phyloP scores from a whole-genome alignment of 345 rosid genomes.

The Populus ilicifolia region DNA sequence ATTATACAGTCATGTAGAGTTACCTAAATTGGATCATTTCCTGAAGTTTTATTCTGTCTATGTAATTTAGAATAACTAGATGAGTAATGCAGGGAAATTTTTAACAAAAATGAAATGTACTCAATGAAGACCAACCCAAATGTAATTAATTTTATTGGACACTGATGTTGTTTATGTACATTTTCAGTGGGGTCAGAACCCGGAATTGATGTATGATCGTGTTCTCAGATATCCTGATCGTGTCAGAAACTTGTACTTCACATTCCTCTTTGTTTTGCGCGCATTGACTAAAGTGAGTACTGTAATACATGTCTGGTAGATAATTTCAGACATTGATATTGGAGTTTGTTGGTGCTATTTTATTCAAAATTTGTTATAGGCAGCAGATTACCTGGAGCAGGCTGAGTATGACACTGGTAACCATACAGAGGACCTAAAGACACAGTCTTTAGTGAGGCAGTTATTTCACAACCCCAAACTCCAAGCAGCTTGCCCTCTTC shows the following conservation, averaged over 20 bases:
- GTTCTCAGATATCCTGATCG: conserved; percentile 82
- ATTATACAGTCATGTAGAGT: background rate
- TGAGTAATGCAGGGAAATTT: background rate
- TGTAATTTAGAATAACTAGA: background rate
- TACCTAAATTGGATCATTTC: background rate
- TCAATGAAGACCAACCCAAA: background rate
- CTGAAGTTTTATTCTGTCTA: background rate
- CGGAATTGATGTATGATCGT: conserved; percentile 69
- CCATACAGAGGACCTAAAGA: conserved; percentile 70
- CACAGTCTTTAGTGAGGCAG: conserved; percentile 71
- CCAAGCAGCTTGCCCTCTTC: conserved; percentile 89
- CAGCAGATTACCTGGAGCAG: conserved; percentile 51
- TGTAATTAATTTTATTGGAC: background rate
- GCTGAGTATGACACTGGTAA: conserved; percentile 88
- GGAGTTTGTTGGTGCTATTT: background rate
- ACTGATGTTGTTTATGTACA: background rate
- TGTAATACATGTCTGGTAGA: background rate
- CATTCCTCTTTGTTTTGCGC: conserved; percentile 84
- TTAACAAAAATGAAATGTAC: background rate
- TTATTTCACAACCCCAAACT: conserved; percentile 63
- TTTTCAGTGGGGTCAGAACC: conserved; percentile 90
- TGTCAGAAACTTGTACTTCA: conserved; percentile 82
- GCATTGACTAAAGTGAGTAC: conserved; percentile 75
- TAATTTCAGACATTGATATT: background rate
- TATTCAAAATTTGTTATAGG: background rate